Evolutionary conservation across 2,329 filamentous ascomycete genomes (phyloP).

Genomic region (Diaporthe sp.): DNA sequence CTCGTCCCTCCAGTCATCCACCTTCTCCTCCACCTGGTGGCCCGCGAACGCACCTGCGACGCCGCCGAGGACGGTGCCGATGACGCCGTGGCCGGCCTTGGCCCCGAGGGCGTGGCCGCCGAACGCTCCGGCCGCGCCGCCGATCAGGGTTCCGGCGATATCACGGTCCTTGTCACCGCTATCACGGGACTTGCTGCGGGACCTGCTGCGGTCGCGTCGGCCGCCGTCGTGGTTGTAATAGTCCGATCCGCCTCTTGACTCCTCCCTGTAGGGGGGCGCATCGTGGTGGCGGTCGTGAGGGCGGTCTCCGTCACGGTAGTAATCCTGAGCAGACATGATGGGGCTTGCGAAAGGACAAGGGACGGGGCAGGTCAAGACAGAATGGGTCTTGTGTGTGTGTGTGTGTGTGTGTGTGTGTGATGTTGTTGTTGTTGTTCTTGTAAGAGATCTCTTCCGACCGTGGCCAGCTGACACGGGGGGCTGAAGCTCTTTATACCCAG

Average conservation of each 20-base stretch:
- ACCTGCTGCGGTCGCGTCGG: not conserved
- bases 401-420: not conserved
- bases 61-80: conserved; percentile 50
- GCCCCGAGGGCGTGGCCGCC: conserved; percentile 53
- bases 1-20: conserved; percentile 51
- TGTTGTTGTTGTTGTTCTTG: not conserved
- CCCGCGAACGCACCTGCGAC: conserved; percentile 54
- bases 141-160: conserved; percentile 51
- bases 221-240: conserved; percentile 30
- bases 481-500: not conserved
- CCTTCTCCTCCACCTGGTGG: conserved; percentile 53
- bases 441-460: not conserved
- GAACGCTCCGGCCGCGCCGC: conserved; percentile 52
- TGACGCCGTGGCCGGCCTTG: conserved; percentile 44
- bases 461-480: not conserved
- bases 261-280: conserved; percentile 14
- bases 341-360: not conserved
- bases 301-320: conserved; percentile 23
- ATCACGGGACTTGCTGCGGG: conserved; percentile 12
- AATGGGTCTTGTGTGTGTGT: no score
- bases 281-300: conserved; percentile 24
- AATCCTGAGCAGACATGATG: conserved; percentile 26
- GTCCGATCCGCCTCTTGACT: conserved; percentile 27
- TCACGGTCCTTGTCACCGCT: conserved; percentile 53
- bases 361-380: no score